Evolutionary conservation across 768 basidiomycete genomes (phyloP), one percentile per base, ranked within the genome.

Genomic region (Serendipita sp.): DNA sequence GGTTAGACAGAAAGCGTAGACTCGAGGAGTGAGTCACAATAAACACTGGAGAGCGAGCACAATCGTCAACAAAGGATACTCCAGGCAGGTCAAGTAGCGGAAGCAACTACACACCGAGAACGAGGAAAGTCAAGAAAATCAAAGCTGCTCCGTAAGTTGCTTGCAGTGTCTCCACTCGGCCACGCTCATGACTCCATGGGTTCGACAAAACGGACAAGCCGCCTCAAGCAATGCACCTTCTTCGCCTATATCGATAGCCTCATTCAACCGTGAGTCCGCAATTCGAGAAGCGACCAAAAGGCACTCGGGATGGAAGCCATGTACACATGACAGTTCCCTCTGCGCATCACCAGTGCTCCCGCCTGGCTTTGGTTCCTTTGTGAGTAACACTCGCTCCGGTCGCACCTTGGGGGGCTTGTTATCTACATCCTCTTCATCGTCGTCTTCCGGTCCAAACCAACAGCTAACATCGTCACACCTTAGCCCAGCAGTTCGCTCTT

Each of bases 401-500:
- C 33, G 18, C 8, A 60, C 36, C 27, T 36, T 36, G 27, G 34
- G 10, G 15, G 81, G 75, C n/a, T 65, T 66, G 44, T 68, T 66
- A 33, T 63, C 70, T 36, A 66, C 66, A 0, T 44, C 64, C 44
- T 67, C 70, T 23, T 69, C 69, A 13, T 65, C 85, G 15, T 87
- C 86, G 64, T 88, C 86, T 13, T 81, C 83, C 4, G 86, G 86
- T 0, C 87, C 88, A 33, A 88, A 71, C 2, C 86, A 86, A 71
- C 88, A 91, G 66, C 81, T 83, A 33, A 83, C 73, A 68, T 89
- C 88, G 44, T 75, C 81, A 71, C 88, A 91, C 58, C 88, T 77
- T 68, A 88, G 69, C 0, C 86, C 88, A 23, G 80, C 78, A 70
- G 87, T 86, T 23, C 84, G 80, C 72, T 90, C 88, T 64, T 81